Evolutionary conservation across 2,329 filamentous ascomycete species (phyloP), one percentile per base, ranked within the genome.

Genomic region (Ophiostoma ips): DNA sequence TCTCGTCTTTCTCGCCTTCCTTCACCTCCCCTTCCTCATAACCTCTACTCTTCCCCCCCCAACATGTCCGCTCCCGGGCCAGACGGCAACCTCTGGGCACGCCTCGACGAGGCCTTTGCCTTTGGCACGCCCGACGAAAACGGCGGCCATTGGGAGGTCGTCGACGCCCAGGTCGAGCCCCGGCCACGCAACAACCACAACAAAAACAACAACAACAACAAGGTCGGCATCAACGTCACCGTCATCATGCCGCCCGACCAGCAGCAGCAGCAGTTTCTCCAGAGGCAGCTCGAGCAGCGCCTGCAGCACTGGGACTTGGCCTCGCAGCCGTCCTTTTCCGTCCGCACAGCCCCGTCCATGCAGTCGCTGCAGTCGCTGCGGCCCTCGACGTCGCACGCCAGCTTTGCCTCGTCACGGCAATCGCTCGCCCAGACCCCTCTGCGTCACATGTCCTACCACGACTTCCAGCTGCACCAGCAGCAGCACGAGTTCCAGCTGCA

Each of bases 61-160:
- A 19, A 38, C 38, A 46, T 50, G 48, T 40, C 48, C 15, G 41
- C 24, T 28, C 24, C 24, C 8, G 48, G 24, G 21, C 33, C 24
- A 35, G 40, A 52, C 31, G 34, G 24, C 31, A 31, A 15, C 24
- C 50, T 48, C 33, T 52, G 50, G 50, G 46, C 50, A 18, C 50
- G 47, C 31, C 50, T 52, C 35, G 47, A 52, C 50, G 46, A 49
- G 50, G 44, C 46, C n/a, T 52, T 52, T 35, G 38, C 46, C 33
- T 51, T 51, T 40, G 38, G 46, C 37, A 37, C 13, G 37, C 41
- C 50, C 37, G 46, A 51, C 38, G 50, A 47, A 28, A 45, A 43
- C 19, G 44, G 45, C n/a, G 49, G 36, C 15, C 41, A 9, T 16
- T 19, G 44, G 36, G 36, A 33, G 24, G 24, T 43, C 12, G n/a